Base-by-base conservation (phyloP, 192 early-diverging fungal species). In the Coemansia nantahalensis region DNA sequence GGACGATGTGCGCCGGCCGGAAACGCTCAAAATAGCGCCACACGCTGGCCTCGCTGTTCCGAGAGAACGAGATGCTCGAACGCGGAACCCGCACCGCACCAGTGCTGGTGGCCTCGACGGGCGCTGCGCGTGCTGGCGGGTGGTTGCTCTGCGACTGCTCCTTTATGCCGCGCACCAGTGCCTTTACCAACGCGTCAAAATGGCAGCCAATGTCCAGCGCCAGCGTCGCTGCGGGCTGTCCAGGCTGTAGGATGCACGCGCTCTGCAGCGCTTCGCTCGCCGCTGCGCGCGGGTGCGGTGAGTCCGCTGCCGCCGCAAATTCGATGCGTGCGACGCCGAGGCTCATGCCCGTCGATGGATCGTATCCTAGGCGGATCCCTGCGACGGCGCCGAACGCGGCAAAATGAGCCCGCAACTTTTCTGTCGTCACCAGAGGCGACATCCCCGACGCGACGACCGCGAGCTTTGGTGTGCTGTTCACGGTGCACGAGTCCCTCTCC, bases 261-360 rank as follows among this genome's bases (percentile, higher is more conserved):
- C 32, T 45, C 14, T 45, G 45, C 11, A 79, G 35, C 0, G 71
- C 66, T 7, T 75, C 67, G 31, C 54, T 30, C 0, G 67, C 78
- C 4, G 78, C 66, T 3, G 55, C 31, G 33, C 69, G 61, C 7
- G 78, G 67, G n/a, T 67, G 47, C 11, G 67, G 66, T 26, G 71
- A 62, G 11, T 31, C 51, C 8, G 62, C 39, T 8, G 54, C 30
- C 1, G 42, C 43, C 11, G 58, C 50, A 57, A 65, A 66, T 19
- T 75, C 71, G 23, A 75, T 30, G 3, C 59, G 54, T 15, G 78
- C 78, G 46, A 79, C 40, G 3, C 78, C 78, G 36, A 79, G 52
- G 22, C 78, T 75, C 54, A 64, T 60, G 13, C 78, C 78, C 5
- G 78, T 79, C 11, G 62, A 59, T 21, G 62, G 71, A 34, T 69